Base-by-base conservation (phyloP, 495 filamentous ascomycete species). In the Annulohypoxylon moriforme region DNA sequence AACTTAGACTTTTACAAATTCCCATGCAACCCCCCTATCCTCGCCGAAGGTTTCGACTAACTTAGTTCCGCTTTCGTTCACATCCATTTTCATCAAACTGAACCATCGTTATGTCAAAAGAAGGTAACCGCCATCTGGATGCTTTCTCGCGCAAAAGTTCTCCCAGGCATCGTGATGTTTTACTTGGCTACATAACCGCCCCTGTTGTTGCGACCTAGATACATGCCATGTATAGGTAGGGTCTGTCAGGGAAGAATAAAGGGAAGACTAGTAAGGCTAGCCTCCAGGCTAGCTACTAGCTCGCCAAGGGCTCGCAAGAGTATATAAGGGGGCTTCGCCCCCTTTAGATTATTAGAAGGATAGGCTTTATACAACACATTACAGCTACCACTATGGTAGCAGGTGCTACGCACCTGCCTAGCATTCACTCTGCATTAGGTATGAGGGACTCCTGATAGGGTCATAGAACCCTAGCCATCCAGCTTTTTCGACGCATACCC, bases 391-490 rank as follows among this genome's bases (percentile, higher is more conserved):
- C n/a, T n/a, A n/a, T n/a, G n/a, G n/a, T n/a, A n/a, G n/a, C n/a
- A n/a, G n/a, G n/a, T n/a, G n/a, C n/a, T n/a, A n/a, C n/a, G n/a
- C n/a, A n/a, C n/a, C n/a, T n/a, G n/a, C n/a, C n/a, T n/a, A n/a
- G n/a, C n/a, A n/a, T n/a, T n/a, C n/a, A n/a, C n/a, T n/a, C n/a
- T n/a, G n/a, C n/a, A n/a, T n/a, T n/a, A n/a, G n/a, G n/a, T n/a
- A n/a, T n/a, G n/a, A n/a, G n/a, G n/a, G n/a, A n/a, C n/a, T n/a
- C n/a, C n/a, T n/a, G n/a, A n/a, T n/a, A 8, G 61, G 60, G 56
- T 80, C 79, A n/a, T 67, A 69, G 68, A 82, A 82, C 7, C 80
- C 80, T 22, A 82, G 64, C 79, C 80, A 82, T 46, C 80, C 80
- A 38, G 79, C 71, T 16, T 69, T 77, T 64, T 82, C 80, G 50